Percentiles rank a stretch among this genome's conserved stretches.
Conservation (phyloP, 768 basidiomycete genomes). For the Leccinum pellstonianum region DNA sequence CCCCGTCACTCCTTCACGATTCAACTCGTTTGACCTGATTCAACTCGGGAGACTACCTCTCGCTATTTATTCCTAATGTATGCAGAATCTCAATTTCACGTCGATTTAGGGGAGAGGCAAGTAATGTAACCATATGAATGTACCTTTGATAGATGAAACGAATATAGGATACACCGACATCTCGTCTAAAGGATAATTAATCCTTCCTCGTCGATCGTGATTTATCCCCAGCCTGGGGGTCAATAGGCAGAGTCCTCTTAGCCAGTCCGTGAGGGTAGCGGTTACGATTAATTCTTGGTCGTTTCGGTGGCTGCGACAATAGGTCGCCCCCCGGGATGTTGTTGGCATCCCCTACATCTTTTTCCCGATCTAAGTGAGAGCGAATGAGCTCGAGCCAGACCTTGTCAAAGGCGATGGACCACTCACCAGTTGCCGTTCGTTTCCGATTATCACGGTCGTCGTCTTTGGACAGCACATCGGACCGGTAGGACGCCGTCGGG, state of each 20-base stretch:
- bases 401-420: background rate
- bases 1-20: slow-evolving; percentile 33
- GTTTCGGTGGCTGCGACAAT: slow-evolving; percentile 49
- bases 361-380: slow-evolving; percentile 56
- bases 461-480: slow-evolving; percentile 47
- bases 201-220: slow-evolving; percentile 54
- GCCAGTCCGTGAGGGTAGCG: slow-evolving; percentile 53
- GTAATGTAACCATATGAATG: slow-evolving; percentile 16
- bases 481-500: slow-evolving; percentile 43
- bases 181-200: slow-evolving; percentile 25
- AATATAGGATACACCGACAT: slow-evolving; percentile 11
- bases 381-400: slow-evolving; percentile 6
- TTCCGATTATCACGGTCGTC: slow-evolving; percentile 71
- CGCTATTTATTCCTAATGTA: slow-evolving; percentile 25
- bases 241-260: slow-evolving; percentile 60
- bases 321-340: slow-evolving; percentile 38
- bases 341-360: slow-evolving; percentile 44
- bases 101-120: slow-evolving; percentile 13
- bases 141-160: slow-evolving; percentile 8
- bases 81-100: slow-evolving; percentile 11
- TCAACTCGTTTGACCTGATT: slow-evolving; percentile 45
- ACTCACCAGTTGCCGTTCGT: slow-evolving; percentile 65
- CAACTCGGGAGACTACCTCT: slow-evolving; percentile 33
- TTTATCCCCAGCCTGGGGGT: slow-evolving; percentile 60
- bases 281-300: slow-evolving; percentile 56